Evolutionary conservation across 176 grass and related monocot species (phyloP), one percentile per base, ranked within the genome.

Genomic region (Sorghum bicolor): DNA sequence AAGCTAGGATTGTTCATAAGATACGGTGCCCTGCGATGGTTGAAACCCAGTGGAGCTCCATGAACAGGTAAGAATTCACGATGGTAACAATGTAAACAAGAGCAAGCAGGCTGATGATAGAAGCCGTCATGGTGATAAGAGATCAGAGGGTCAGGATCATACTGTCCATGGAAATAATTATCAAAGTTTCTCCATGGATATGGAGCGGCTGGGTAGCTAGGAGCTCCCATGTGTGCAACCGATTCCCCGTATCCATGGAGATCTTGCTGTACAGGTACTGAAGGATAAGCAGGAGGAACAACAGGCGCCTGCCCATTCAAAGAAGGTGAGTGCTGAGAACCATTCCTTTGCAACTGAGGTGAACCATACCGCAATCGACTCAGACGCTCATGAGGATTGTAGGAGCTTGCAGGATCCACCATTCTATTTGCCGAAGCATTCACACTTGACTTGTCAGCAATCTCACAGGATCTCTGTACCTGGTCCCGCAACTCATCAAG

Each of bases 81-180:
- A 52, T 76, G 89, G 70, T 82, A 90, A 75, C 96, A 99, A 79
- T 92, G 89, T 17, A 92, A 75, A 43, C 96, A 99, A 74, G 96
- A 87, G 78, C 96, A 96, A 39, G 93, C 86, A 66, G 96, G 93
- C 67, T 92, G 93, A 86, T 96, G 96, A 71, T 94, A 96, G 80
- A 99, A 96, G 64, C 93, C 93, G 9, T 94, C 97, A 68, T 99
- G 93, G 70, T 99, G 93, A 75, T 94, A 99, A 64, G 93, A 92
- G 65, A 99, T 67, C 22, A 92, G 82, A 69, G 91, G 89, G 47
- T 99, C 93, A 60, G 93, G 89, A 70, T 93, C 89, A 80, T 83
- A 85, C 72, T 90, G 93, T 29, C 87, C 92, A 22, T 78, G 89
- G 72, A 89, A 87, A 82, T 93, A 93, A 79, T 72, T 80, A 57